Evolutionary conservation across 2,329 filamentous ascomycete genomes (phyloP), one percentile per base, ranked within the genome.

Genomic region (Tothia fuscella): DNA sequence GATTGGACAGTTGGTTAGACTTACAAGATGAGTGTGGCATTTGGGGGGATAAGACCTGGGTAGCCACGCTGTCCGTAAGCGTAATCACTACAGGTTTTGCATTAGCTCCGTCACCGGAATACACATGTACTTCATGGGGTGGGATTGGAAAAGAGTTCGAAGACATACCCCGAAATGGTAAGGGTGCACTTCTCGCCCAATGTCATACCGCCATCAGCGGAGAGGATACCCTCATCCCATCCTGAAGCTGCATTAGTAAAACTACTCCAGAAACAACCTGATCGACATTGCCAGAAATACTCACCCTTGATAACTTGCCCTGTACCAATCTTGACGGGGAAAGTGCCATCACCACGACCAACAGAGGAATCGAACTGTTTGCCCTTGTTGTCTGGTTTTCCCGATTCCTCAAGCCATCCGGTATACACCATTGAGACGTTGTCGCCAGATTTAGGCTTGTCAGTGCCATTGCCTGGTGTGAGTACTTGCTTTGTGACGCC

Each of bases 371-470:
- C 91, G 66, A 98, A 96, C 31, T 34, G 7, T 7, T 34, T 34
- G 9, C 88, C 88, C 72, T 73, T 75, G 50, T 50, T 56, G 49
- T 82, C 77, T 14, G 72, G 62, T 59, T 75, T 64, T 48, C 56
- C 64, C 17, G 67, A 56, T 56, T 93, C 80, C 64, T 81, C 82
- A 49, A 96, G 72, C 65, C 70, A 94, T 53, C 91, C 91, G 31
- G 82, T 91, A 72, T 96, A 96, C 65, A 91, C 77, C 57, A 96
- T 93, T 56, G 74, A 76, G 56, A 96, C 84, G 20, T 65, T 75
- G 60, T 95, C 78, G 50, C 84, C 82, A 13, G 56, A 54, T 50
- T 64, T 57, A 44, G 89, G 83, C 49, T 63, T 67, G 53, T 76
- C 59, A 44, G 71, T 70, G 44, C 67, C 67, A 54, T 72, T 71